phyloP scores from a whole-genome alignment of 129 eudicot genomes.

The Saussurea involucrata region DNA sequence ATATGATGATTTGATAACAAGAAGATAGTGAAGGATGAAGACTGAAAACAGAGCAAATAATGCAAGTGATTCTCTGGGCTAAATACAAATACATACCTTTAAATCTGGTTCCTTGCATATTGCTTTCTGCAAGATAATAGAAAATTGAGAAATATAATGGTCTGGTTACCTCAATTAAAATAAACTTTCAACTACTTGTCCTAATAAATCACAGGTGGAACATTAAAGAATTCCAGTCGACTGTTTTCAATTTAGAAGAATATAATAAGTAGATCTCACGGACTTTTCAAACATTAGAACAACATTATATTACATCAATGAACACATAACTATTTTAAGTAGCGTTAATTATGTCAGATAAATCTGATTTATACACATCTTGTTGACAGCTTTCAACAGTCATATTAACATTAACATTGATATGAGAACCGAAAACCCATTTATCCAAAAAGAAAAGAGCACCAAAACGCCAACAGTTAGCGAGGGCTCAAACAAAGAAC shows the following conservation, averaged over 20 bases:
- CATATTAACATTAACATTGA: background rate
- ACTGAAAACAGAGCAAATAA: background rate
- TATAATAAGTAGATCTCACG: too few relatives aligned
- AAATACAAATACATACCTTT: conserved; percentile 36
- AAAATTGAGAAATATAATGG: background rate
- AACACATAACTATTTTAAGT: too few relatives aligned
- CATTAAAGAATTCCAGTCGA: too few relatives aligned
- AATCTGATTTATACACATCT: background rate
- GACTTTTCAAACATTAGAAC: too few relatives aligned
- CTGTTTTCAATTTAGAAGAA: background rate
- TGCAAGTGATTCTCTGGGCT: background rate
- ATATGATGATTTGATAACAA: background rate
- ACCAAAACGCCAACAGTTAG: too few relatives aligned
- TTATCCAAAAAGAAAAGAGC: too few relatives aligned
- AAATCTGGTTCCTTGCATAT: conserved; percentile 56
- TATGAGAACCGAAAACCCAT: background rate
- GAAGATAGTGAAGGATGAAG: background rate
- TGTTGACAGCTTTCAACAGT: background rate
- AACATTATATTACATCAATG: too few relatives aligned
- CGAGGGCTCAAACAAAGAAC: background rate
- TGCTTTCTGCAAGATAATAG: conserved; percentile 58
- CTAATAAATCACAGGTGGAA: background rate
- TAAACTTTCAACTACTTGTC: background rate
- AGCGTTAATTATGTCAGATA: too few relatives aligned
- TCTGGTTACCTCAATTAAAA: background rate